Evolutionary conservation across 2,329 filamentous ascomycete species (phyloP).

Genomic region (Phaeosphaeria sp.): DNA sequence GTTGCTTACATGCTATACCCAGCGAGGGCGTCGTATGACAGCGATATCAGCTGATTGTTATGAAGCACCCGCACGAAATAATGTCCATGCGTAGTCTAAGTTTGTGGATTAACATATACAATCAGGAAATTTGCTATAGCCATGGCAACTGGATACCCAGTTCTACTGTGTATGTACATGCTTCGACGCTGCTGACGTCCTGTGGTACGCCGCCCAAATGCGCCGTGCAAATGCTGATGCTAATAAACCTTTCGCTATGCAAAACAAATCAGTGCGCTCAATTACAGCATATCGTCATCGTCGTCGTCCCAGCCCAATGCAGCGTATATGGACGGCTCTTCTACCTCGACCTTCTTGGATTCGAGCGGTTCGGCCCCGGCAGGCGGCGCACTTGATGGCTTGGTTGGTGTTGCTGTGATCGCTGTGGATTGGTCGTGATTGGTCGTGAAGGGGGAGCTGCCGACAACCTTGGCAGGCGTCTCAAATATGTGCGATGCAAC

Average conservation of each 20-base stretch:
- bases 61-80: neutral
- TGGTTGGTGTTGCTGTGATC: conserved; percentile 29
- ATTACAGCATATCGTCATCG: conserved; percentile 35
- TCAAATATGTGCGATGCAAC: conserved; percentile 22
- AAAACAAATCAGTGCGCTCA: conserved; percentile 19
- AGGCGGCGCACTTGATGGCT: conserved; percentile 8
- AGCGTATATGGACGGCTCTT: conserved; percentile 49
- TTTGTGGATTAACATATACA: neutral
- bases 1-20: conserved; percentile 5
- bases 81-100: neutral
- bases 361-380: conserved; percentile 6
- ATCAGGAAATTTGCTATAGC: neutral
- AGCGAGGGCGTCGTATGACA: neutral
- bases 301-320: conserved; percentile 57
- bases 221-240: conserved; percentile 22
- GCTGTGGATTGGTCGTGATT: conserved; percentile 12
- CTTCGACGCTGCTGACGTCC: conserved; percentile 5
- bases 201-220: conserved; percentile 21
- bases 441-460: conserved; percentile 16
- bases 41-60: neutral
- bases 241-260: conserved; percentile 40
- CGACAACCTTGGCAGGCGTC: conserved; percentile 30
- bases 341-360: conserved; percentile 14
- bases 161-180: neutral
- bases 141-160: neutral